A percentile compares a stretch with the other conserved stretches of the same genome.
phyloP scores from a whole-genome alignment of 495 filamentous ascomycete genomes.

The Immersiella caudata region DNA sequence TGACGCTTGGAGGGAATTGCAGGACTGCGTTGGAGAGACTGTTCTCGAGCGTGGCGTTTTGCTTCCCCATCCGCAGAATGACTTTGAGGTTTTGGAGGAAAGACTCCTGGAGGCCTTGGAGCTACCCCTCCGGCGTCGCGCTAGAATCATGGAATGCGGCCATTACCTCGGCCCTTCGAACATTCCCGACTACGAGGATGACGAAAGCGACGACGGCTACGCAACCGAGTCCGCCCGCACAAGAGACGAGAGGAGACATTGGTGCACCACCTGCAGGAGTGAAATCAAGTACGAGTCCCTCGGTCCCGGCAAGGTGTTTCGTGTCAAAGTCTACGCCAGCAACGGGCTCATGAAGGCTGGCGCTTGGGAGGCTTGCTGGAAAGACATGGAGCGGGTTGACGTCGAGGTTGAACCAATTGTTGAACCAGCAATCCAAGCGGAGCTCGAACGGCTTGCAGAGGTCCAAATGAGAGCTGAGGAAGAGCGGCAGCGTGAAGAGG shows the following conservation, averaged over 20 bases:
- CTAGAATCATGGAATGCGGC: slow-evolving; percentile 76
- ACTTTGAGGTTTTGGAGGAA: slow-evolving; percentile 92
- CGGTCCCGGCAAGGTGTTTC: slow-evolving; percentile 63
- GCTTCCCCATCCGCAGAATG: slow-evolving; percentile 84
- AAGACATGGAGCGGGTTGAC: slow-evolving; percentile 96
- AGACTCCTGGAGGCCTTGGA: slow-evolving; percentile 86
- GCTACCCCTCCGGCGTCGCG: slow-evolving; percentile 61
- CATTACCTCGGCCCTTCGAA: slow-evolving; percentile 63
- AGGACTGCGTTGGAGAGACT: slow-evolving; percentile 74
- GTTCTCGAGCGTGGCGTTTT: slow-evolving; percentile 83
- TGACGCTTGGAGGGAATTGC: slow-evolving; percentile 72
- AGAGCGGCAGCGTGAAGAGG: slow-evolving; percentile 40
- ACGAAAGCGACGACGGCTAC: slow-evolving; percentile 53
- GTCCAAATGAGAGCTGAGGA: slow-evolving; percentile 34
- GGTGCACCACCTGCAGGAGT: slow-evolving; percentile 61
- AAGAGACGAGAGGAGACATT: slow-evolving; percentile 53
- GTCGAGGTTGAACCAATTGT: slow-evolving; percentile 78
- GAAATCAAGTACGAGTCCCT: slow-evolving; percentile 55
- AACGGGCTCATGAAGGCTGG: slow-evolving; percentile 92
- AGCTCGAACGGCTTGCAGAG: slow-evolving; percentile 49
- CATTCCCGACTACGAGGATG: slow-evolving; percentile 46
- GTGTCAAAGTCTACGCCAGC: slow-evolving; percentile 86
- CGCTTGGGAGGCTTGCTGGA: slow-evolving; percentile 93
- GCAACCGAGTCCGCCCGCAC: slow-evolving; percentile 31
- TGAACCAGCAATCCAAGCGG: slow-evolving; percentile 43